phyloP scores from a whole-genome alignment of 192 early-diverging fungal species.

The Phlyctochytrium arcticum region DNA sequence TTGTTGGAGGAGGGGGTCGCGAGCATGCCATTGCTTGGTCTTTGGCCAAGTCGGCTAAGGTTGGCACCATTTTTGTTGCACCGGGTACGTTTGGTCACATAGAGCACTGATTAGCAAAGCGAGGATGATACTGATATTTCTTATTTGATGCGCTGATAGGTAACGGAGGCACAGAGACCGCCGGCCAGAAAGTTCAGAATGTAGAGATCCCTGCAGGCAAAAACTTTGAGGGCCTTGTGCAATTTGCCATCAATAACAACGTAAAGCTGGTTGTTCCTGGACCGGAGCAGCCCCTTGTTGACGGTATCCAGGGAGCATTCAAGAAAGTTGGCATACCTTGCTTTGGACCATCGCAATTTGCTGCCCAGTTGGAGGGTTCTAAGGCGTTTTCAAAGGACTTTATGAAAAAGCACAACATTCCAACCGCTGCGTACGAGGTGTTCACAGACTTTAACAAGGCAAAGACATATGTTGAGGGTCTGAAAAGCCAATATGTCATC shows the following conservation, averaged over 20 bases:
- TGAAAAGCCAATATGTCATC: conserved; percentile 70
- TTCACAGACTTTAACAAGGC: conserved; percentile 80
- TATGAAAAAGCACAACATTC: conserved; percentile 93
- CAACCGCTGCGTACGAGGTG: conserved; percentile 85
- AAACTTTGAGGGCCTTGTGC: conserved; percentile 71
- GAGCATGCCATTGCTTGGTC: conserved; percentile 96
- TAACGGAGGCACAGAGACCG: conserved; percentile 86
- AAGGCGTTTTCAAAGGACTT: conserved; percentile 99
- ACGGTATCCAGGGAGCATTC: conserved; percentile 81
- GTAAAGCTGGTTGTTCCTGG: conserved; percentile 85
- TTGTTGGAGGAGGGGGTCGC: conserved; percentile 92
- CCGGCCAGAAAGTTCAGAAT: conserved; percentile 73
- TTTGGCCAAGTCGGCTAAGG: conserved; percentile 70
- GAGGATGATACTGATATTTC: neutral
- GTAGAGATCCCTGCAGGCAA: conserved; percentile 59
- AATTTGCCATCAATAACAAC: conserved; percentile 76
- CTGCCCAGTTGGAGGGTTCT: conserved; percentile 92
- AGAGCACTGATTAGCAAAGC: neutral
- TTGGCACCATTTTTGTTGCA: conserved; percentile 84
- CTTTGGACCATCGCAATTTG: conserved; percentile 87
- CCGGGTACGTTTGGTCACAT: conserved; percentile 60
- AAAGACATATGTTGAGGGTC: conserved; percentile 55
- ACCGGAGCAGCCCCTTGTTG: conserved; percentile 95
- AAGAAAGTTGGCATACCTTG: conserved; percentile 86
- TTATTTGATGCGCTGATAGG: conserved; percentile 42